These are phyloP conservation scores for Acacia crassicarpa DNA, from an alignment of 306 rosid genomes.

Conservation along the genomic window DNA sequence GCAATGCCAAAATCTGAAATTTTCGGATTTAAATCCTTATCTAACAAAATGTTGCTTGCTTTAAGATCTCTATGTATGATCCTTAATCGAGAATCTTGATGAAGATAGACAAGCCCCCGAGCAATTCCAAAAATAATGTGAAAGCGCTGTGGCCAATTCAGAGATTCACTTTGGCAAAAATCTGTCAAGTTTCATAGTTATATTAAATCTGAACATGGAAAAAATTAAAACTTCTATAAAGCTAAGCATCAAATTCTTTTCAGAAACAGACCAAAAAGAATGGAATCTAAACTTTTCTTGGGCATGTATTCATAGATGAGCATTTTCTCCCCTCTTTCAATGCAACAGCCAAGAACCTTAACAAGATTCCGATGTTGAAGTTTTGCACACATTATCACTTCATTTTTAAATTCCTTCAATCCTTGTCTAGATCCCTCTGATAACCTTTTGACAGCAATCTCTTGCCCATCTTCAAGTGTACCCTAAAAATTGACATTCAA, in stretches of 20 bases:
- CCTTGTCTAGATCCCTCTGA: slow-evolving; percentile 39
- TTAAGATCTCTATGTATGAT: slow-evolving; percentile 42
- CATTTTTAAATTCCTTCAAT: slow-evolving; percentile 41
- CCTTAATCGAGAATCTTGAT: slow-evolving; percentile 39
- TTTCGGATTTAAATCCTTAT: slow-evolving; percentile 29
- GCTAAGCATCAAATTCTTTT: background rate
- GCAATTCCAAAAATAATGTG: slow-evolving; percentile 36
- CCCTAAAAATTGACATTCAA: slow-evolving; percentile 30
- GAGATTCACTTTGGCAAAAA: background rate
- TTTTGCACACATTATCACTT: slow-evolving; percentile 41
- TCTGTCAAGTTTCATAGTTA: slow-evolving; percentile 13
- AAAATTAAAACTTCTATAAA: background rate
- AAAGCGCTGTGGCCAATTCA: slow-evolving; percentile 32
- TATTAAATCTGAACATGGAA: background rate
- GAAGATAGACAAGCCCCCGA: slow-evolving; percentile 39
- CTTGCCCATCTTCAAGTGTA: slow-evolving; percentile 37
- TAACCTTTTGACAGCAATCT: slow-evolving; percentile 48
- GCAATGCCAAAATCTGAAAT: slow-evolving; percentile 40
- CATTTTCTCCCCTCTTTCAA: slow-evolving; percentile 34
- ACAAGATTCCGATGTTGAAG: slow-evolving; percentile 53
- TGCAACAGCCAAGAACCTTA: slow-evolving; percentile 48
- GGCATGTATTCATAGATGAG: slow-evolving; percentile 38
- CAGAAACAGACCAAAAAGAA: slow-evolving; percentile 37
- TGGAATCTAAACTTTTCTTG: slow-evolving; percentile 38
- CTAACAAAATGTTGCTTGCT: slow-evolving; percentile 36